Evolutionary conservation across 2,329 filamentous ascomycete genomes (phyloP), one percentile per base, ranked within the genome.

Genomic region (Arthrobotrys entomopaga): DNA sequence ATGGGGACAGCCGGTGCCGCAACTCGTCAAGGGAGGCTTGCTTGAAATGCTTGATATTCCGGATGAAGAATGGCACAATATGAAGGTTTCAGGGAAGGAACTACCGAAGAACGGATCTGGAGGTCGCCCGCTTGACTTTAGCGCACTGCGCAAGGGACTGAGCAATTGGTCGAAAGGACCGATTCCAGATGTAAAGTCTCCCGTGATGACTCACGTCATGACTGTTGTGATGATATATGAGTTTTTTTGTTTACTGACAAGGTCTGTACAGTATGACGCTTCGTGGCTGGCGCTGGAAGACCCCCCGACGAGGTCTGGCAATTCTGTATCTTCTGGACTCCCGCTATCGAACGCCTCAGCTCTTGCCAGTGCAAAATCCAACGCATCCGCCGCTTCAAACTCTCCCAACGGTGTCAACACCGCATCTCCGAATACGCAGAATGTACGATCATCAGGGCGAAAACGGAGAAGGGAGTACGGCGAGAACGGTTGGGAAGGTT

Each of bases 51-150:
- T 84, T 22, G 79, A 80, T 56, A 78, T 81, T 76, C 79, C 82
- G n/a, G 80, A 83, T 34, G 79, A 81, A 46, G 80, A 84, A 59
- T 84, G 81, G 80, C 76, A 81, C 15, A 78, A 79, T 22, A 79
- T 80, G 71, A 79, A 81, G 49, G 81, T 83, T 7, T 76, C 80
- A 43, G 82, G 81, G 58, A 82, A 82, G 65, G 81, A 83, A 66
- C 76, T 83, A 19, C 65, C 71, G 29, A 69, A 59, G 40, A 65
- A 65, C 49, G 64, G 71, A 70, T 65, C 54, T 42, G 42, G 58
- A 38, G 71, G 64, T 59, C 65, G 65, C 19, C 65, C 16, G 64
- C 65, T 75, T 19, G 64, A 69, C 53, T 65, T 61, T 46, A 65
- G 61, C 49, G 49, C 65, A 52, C 65, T 75, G 48, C 71, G 71